Evolutionary conservation across 2,329 filamentous ascomycete genomes (phyloP), one percentile per base, ranked within the genome.

Genomic region (Verruconis gallopava): DNA sequence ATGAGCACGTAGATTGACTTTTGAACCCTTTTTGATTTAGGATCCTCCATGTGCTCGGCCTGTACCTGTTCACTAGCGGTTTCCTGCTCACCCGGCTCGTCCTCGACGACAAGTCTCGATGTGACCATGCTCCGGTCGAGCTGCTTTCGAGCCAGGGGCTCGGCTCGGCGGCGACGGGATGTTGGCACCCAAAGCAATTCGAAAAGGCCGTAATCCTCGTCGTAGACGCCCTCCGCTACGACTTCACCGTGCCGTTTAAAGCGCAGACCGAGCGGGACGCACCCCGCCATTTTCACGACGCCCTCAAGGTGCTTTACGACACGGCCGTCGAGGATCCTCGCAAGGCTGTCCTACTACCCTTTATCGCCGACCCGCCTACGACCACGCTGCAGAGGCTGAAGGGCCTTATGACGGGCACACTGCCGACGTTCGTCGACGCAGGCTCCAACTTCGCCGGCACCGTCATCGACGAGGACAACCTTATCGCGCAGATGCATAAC

Each of bases 281-380:
- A 33, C 63, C 69, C 11, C 73, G 75, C 47, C 65, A 81, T 46
- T 98, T 85, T 59, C 88, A 95, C 61, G 82, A 98, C 57, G 81
- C 86, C 4, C 73, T 98, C 22, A 84, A 86, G 1, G 75, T 94
- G 41, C 66, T 96, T 19, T 81, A 95, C 65, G 84, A 94, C 53
- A 86, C 80, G 9, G 81, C 89, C 1, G 64, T 78, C 44, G 66
- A 75, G 44, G 69, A 74, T 37, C 91, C 91, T 0, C 67, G 79
- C 43, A 85, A 93, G 59, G 88, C 91, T 1, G 85, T 98, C 55
- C 67, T 98, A 37, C 72, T 88, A 19, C 91, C 91, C 1, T 98
- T 98, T 61, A 95, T 98, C 55, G 91, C 91, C 30, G 91, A 98
- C 55, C 89, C 91, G 25, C 91, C 91, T 4, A 98, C 91, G 3